phyloP scores from a whole-genome alignment of 148 eudicot genomes.

The Mesembryanthemum crystallinum region DNA sequence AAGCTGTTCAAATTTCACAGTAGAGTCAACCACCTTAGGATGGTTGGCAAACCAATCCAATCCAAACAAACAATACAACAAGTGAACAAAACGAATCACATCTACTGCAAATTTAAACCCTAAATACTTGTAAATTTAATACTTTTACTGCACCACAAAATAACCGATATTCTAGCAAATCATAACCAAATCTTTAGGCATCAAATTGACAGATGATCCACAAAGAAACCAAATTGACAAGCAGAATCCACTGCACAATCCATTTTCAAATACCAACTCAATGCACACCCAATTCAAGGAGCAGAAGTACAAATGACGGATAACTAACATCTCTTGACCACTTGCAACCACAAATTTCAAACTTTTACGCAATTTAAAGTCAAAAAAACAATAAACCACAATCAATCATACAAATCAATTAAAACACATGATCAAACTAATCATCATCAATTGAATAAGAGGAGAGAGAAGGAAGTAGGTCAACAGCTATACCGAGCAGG shows the following conservation, averaged over 20 bases:
- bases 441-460: not conserved
- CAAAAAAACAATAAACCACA: not conserved
- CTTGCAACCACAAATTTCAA: not conserved
- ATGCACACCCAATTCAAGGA: not conserved
- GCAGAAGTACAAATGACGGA: not conserved
- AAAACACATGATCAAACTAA: not conserved
- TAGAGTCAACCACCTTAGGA: constrained; percentile 3
- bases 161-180: not conserved
- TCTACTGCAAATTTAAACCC: not conserved
- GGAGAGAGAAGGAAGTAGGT: constrained; percentile 4
- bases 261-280: not conserved
- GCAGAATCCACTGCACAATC: constrained; percentile 6
- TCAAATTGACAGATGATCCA: not conserved
- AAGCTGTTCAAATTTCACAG: not conserved
- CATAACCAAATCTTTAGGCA: constrained; percentile 5
- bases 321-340: not conserved
- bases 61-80: not conserved
- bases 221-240: not conserved
- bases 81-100: not conserved
- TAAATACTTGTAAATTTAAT: not conserved
- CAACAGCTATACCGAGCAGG: constrained; percentile 66
- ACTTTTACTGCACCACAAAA: not conserved
- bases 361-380: not conserved
- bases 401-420: not conserved
- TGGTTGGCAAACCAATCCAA: not conserved